Conservation (phyloP, 768 basidiomycete genomes). For the Lactarius indigo region DNA sequence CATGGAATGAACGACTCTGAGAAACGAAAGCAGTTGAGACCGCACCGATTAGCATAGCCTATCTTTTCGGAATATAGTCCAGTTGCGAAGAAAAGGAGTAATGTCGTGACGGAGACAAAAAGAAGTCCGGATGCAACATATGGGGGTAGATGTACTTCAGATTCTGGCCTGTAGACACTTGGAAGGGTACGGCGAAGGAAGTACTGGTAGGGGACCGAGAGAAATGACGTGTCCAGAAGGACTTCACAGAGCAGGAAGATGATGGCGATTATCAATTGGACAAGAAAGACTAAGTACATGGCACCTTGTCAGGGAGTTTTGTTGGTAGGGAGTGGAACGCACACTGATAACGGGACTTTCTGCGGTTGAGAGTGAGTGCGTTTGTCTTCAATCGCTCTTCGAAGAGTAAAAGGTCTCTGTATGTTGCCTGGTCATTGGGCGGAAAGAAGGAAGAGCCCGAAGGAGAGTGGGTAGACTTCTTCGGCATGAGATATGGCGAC, state of each 20-base stretch:
- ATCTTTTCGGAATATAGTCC: conserved; percentile 97
- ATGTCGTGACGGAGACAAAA: conserved; percentile 85
- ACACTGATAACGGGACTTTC: conserved; percentile 85
- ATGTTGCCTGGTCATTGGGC: conserved; percentile 72
- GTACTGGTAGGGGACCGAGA: conserved; percentile 59
- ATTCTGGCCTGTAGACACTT: conserved; percentile 42
- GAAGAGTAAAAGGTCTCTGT: conserved; percentile 84
- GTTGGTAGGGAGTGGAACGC: conserved; percentile 31
- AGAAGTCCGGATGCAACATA: conserved; percentile 78
- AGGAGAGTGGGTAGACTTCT: conserved; percentile 31
- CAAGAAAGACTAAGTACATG: conserved; percentile 60
- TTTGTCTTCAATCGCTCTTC: conserved; percentile 97
- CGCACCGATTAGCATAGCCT: conserved; percentile 91
- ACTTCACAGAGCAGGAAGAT: conserved; percentile 73
- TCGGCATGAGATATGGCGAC: conserved; percentile 29
- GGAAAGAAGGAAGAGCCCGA: conserved; percentile 48
- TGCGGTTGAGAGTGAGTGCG: conserved; percentile 70
- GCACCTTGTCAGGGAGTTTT: neutral
- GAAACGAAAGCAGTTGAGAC: conserved; percentile 21
- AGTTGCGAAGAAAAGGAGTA: conserved; percentile 92
- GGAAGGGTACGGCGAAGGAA: conserved; percentile 51
- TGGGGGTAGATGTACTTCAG: conserved; percentile 52
- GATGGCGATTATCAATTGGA: conserved; percentile 64
- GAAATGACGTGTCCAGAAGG: conserved; percentile 62
- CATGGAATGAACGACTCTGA: conserved; percentile 12